Evolutionary conservation across 1,139 yeast genomes (phyloP), one percentile per base, ranked within the genome.

Genomic region (Cylindricascospora bacillispora): DNA sequence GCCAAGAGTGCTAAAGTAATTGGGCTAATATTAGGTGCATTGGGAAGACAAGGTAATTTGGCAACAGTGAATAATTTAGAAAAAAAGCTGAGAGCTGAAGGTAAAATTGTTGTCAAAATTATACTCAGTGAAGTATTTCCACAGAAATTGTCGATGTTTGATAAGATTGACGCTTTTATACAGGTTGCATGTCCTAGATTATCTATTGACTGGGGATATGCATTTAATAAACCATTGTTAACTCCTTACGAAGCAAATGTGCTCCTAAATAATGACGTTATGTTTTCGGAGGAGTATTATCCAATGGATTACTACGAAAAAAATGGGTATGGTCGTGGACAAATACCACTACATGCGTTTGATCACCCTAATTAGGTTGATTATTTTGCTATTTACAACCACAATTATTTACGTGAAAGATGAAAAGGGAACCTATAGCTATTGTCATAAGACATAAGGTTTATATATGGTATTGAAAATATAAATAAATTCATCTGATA

Each of bases 121-220:
- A 76, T 89, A 14, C 56, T 92, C 15, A 80, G 94, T 37, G 99
- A 89, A 52, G 83, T 89, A 9, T 85, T 89, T 56, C 99, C 99
- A 0, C 81, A 75, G 32, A 89, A 89, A 47, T 60, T 89, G 23
- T 79, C 95, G n/a, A 79, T 80, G 76, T 89, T 89, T 58, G 86
- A 82, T 45, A 93, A 83, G 47, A 73, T 89, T 13, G 98, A 89
- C 56, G 93, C 86, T 4, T 89, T 93, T 65, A 80, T 89, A 13
- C 99, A 89, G 55, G 95, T 89, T 3, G 99, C 98, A 1, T 89
- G 99, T 52, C 99, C 99, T 0, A 63, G 99, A 43, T 62, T 89
- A 31, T 82, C 95, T 2, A 89, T 89, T 26, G 99, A 89, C 54
- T 89, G 99, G 99, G 99, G 99, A 1, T 89, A 92, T 52, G 98